phyloP scores from a whole-genome alignment of 495 filamentous ascomycete genomes.

The Poronia punctata region DNA sequence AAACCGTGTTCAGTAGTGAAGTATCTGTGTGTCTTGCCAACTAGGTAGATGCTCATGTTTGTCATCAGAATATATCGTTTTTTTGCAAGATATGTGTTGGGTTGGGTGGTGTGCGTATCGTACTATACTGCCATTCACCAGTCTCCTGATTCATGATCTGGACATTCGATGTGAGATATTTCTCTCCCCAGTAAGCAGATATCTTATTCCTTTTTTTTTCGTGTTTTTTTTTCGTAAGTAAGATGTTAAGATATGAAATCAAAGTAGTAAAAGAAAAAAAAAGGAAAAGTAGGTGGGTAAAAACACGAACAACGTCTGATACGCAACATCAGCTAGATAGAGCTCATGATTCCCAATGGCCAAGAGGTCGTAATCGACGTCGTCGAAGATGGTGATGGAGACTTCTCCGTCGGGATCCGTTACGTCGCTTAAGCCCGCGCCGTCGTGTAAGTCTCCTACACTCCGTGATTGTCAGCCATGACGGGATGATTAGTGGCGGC shows the following conservation, averaged over 20 bases:
- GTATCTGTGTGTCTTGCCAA: slow-evolving; percentile 65
- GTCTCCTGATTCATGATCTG: slow-evolving; percentile 61
- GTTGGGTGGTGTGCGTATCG: no score
- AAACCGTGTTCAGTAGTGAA: slow-evolving; percentile 69
- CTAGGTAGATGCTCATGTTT: no score
- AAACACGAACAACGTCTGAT: slow-evolving; percentile 27
- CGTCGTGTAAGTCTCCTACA: slow-evolving; percentile 53
- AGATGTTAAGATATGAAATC: no score
- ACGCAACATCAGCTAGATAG: slow-evolving; percentile 49
- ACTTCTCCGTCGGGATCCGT: slow-evolving; percentile 70
- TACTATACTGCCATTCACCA: slow-evolving; percentile 54
- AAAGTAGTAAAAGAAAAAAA: no score
- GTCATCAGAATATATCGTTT: no score
- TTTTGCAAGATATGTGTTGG: no score
- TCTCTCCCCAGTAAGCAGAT: slow-evolving; percentile 30
- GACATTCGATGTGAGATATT: slow-evolving; percentile 74
- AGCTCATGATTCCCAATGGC: slow-evolving; percentile 72
- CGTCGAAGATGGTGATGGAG: slow-evolving; percentile 60
- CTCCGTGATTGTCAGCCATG: no score
- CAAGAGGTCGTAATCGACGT: slow-evolving; percentile 44
- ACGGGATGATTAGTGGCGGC: not conserved
- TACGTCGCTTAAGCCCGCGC: slow-evolving; percentile 74
- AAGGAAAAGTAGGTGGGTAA: no score
- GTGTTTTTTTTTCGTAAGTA: no score
- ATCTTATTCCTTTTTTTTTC: slow-evolving; percentile 27